These are phyloP conservation scores for Chlamydomonas incerta DNA, from an alignment of 139 green algal genomes.

Conservation along the genomic window DNA sequence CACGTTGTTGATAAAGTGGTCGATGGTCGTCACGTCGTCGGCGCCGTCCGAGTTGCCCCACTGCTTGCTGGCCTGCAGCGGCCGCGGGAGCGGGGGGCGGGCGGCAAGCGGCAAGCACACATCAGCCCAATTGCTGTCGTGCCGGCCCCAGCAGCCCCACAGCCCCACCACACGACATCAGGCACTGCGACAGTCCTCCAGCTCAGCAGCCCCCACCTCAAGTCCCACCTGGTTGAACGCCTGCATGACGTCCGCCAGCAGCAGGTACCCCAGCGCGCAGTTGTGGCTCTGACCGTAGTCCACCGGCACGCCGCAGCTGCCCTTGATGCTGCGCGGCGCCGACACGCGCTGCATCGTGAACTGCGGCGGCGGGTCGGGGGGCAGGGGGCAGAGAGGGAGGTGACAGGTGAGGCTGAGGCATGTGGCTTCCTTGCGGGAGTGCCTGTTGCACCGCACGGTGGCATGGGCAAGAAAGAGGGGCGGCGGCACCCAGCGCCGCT, in stretches of 20 bases:
- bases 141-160: neutral
- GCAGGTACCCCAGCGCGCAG: conserved; percentile 38
- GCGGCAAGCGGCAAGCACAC: neutral
- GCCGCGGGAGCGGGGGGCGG: no score
- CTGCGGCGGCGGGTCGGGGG: neutral
- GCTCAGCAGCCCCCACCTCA: neutral
- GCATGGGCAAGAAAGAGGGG: no score
- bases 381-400: neutral
- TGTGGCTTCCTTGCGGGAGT: no score
- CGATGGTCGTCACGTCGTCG: neutral
- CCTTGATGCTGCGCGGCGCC: neutral
- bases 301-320: conserved; percentile 22
- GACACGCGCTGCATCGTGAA: neutral
- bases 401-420: neutral
- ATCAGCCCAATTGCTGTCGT: neutral
- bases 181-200: no score
- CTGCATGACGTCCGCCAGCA: conserved; percentile 14
- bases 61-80: neutral
- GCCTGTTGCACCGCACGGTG: no score
- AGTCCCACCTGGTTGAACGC: conserved; percentile 6
- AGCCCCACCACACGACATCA: no score
- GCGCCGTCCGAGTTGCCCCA: neutral
- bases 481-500: no score
- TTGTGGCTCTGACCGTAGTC: conserved; percentile 31
- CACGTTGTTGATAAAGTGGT: neutral